A percentile compares a stretch with the other conserved stretches of the same genome.
Conservation (phyloP, 2,329 filamentous ascomycete species). For the Ceratocystis huliohia region DNA sequence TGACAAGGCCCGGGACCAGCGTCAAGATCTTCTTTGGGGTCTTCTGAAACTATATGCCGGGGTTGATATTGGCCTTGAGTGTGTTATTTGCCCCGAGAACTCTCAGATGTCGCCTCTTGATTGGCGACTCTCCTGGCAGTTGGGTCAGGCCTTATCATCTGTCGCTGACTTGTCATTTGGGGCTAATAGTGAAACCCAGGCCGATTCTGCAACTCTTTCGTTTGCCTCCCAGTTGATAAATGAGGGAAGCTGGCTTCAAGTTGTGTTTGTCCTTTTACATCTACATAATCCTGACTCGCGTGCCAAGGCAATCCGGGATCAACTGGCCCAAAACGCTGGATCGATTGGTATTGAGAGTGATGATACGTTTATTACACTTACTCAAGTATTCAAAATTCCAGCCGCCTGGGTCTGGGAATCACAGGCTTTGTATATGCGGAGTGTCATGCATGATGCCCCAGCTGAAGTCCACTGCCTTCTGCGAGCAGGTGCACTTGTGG, state of each 20-base stretch:
- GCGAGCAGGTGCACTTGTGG: constrained; percentile 58
- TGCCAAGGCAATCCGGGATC: constrained; percentile 54
- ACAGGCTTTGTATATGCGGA: constrained; percentile 69
- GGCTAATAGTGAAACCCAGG: constrained; percentile 43
- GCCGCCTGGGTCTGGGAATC: constrained; percentile 73
- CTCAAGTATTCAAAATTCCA: constrained; percentile 56
- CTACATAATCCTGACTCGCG: constrained; percentile 52
- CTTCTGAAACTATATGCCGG: constrained; percentile 68
- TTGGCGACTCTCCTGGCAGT: constrained; percentile 70
- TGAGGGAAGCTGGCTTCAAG: constrained; percentile 54
- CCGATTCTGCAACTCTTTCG: constrained; percentile 52
- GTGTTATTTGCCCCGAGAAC: constrained; percentile 62
- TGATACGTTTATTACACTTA: constrained; percentile 44
- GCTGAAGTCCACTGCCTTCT: constrained; percentile 70
- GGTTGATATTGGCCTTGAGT: constrained; percentile 46
- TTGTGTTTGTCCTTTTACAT: constrained; percentile 66
- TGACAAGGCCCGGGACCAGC: constrained; percentile 42
- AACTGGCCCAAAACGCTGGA: constrained; percentile 59
- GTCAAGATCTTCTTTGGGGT: constrained; percentile 76
- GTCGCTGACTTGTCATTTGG: constrained; percentile 42
- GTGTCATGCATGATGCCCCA: constrained; percentile 53
- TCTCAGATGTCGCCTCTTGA: constrained; percentile 63
- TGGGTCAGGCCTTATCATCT: constrained; percentile 53
- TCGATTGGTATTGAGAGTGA: constrained; percentile 48
- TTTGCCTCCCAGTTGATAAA: constrained; percentile 53